Evolutionary conservation across 108 stramenopile genomes (phyloP).

Genomic region (Cyclotella choctawhatcheeana): DNA sequence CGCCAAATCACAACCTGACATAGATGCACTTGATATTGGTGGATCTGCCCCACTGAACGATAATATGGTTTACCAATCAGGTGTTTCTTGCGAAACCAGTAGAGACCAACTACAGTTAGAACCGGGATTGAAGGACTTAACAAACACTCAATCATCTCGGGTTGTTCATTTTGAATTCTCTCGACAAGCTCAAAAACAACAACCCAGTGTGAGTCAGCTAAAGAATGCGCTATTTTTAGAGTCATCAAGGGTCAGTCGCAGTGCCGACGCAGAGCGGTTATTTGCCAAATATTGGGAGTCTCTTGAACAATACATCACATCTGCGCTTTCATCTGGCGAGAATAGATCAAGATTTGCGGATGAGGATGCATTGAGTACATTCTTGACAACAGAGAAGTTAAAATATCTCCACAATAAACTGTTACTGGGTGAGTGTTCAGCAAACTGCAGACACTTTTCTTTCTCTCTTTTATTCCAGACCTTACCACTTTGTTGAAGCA

Average conservation of each 20-base stretch:
- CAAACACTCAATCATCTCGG: too few species aligned
- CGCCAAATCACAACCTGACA: too few species aligned
- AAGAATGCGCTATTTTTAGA: constrained; percentile 49
- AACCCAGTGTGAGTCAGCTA: constrained; percentile 24
- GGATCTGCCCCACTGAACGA: too few species aligned
- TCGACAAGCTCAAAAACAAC: not conserved
- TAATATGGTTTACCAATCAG: too few species aligned
- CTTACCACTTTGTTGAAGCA: constrained; percentile 14
- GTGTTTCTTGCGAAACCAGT: too few species aligned
- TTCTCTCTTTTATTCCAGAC: not conserved
- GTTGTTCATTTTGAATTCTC: constrained; percentile 8
- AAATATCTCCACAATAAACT: constrained; percentile 79
- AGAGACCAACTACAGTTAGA: too few species aligned
- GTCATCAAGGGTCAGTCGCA: constrained; percentile 46
- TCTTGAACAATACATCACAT: constrained; percentile 38
- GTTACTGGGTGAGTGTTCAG: constrained; percentile 57
- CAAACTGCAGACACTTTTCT: not conserved
- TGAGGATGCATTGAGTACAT: constrained; percentile 50
- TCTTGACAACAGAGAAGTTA: constrained; percentile 67
- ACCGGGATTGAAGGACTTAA: too few species aligned
- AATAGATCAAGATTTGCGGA: constrained; percentile 33
- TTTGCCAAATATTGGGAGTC: constrained; percentile 84
- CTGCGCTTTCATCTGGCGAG: not conserved
- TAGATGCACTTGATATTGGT: too few species aligned
- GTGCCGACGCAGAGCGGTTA: constrained; percentile 50